Evolutionary conservation across 179 eudicot genomes (phyloP).

Genomic region (Gypsophila paniculata): DNA sequence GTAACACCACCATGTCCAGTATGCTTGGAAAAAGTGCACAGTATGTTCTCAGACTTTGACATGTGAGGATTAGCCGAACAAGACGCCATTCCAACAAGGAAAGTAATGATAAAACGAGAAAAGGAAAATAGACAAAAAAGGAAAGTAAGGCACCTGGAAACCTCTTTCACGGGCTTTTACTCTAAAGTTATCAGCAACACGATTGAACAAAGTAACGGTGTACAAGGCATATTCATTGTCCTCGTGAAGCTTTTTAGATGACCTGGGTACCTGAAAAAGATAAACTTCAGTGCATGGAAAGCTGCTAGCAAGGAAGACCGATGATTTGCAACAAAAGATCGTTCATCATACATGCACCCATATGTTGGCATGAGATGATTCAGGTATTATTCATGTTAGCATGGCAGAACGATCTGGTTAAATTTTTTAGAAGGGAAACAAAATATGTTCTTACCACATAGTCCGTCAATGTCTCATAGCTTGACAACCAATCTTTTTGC

Average conservation of each 20-base stretch:
- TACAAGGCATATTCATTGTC: conserved; percentile 97
- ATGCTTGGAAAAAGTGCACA: background rate
- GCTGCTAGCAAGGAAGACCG: conserved; percentile 1
- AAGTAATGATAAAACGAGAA: conserved; percentile 1
- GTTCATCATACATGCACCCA: conserved; percentile 12
- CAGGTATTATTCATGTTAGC: conserved; percentile 2
- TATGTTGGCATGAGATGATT: background rate
- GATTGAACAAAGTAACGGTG: conserved; percentile 71
- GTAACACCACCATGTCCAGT: background rate
- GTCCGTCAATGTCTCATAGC: conserved; percentile 85
- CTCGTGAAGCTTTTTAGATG: conserved; percentile 84
- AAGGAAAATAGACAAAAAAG: conserved; percentile 8
- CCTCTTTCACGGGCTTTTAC: conserved; percentile 88
- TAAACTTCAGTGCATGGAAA: conserved; percentile 19
- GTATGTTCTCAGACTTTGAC: background rate
- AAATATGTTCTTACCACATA: conserved; percentile 62
- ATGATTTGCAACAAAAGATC: background rate
- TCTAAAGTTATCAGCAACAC: conserved; percentile 92
- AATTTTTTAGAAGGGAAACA: background rate
- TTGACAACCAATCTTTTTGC: conserved; percentile 92
- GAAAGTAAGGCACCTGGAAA: conserved; percentile 52
- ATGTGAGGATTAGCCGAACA: background rate
- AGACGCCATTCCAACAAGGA: conserved; percentile 10
- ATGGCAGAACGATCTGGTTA: background rate
- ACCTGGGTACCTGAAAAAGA: conserved; percentile 83